Evolutionary conservation across 768 basidiomycete genomes (phyloP).

Genomic region (Clitopilus passeckerianus): DNA sequence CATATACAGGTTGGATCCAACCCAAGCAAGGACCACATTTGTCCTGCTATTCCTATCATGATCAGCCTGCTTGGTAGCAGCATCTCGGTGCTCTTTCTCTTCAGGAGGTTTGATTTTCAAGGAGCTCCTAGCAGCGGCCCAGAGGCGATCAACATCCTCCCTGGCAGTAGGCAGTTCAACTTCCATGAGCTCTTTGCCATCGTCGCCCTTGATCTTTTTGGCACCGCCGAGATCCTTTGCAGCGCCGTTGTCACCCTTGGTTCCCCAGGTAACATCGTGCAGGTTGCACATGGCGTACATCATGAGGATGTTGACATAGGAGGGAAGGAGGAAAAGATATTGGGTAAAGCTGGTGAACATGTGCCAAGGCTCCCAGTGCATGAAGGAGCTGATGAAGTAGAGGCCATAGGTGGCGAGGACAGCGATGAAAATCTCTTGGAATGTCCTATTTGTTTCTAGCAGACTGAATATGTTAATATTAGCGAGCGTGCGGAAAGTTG

Average conservation of each 20-base stretch:
- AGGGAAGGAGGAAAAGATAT: conserved; percentile 87
- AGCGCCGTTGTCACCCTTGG: conserved; percentile 87
- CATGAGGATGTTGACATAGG: conserved; percentile 78
- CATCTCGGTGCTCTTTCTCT: conserved; percentile 77
- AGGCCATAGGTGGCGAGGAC: conserved; percentile 74
- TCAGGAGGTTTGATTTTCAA: conserved; percentile 66
- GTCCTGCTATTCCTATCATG: conserved; percentile 81
- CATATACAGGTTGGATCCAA: conserved; percentile 79
- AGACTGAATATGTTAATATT: conserved; percentile 30
- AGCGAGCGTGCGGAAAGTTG: too few relatives aligned
- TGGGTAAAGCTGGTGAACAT: conserved; percentile 91
- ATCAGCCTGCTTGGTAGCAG: conserved; percentile 86
- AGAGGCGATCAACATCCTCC: conserved; percentile 86
- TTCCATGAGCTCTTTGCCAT: conserved; percentile 84
- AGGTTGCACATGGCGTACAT: conserved; percentile 95
- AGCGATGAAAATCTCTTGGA: conserved; percentile 83
- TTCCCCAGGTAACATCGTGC: conserved; percentile 90
- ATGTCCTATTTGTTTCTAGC: conserved; percentile 57
- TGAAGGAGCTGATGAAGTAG: conserved; percentile 81
- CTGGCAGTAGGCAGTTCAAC: conserved; percentile 76
- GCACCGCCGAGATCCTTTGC: conserved; percentile 87
- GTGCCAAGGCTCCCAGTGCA: conserved; percentile 96
- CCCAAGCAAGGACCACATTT: conserved; percentile 80
- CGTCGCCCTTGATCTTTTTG: conserved; percentile 81
- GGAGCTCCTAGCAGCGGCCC: conserved; percentile 70